phyloP scores from a whole-genome alignment of 2,329 filamentous ascomycete genomes.

The Calonectria honghensis region DNA sequence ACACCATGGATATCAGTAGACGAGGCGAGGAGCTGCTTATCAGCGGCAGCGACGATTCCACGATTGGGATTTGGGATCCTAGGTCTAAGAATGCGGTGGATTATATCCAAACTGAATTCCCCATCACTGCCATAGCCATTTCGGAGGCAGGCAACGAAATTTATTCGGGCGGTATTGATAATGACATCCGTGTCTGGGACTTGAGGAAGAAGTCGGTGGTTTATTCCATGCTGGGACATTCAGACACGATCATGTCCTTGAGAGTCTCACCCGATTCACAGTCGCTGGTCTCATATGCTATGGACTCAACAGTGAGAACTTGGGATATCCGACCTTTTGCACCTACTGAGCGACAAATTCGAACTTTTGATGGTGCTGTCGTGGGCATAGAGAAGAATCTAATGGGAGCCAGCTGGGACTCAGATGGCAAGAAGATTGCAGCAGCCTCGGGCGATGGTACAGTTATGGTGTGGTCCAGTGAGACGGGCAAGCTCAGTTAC shows the following conservation, averaged over 20 bases:
- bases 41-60: conserved; percentile 94
- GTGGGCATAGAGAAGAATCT: conserved; percentile 93
- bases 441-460: conserved; percentile 93
- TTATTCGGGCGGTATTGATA: conserved; percentile 95
- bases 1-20: conserved; percentile 90
- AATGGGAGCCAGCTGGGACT: conserved; percentile 92
- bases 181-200: conserved; percentile 98
- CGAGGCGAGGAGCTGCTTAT: conserved; percentile 93
- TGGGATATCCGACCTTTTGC: conserved; percentile 99
- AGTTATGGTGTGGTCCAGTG: conserved; percentile 91
- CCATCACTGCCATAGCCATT: conserved; percentile 92
- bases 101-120: conserved; percentile 92
- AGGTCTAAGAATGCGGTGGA: conserved; percentile 91
- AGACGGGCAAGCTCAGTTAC: conserved; percentile 92
- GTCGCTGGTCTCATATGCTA: conserved; percentile 90
- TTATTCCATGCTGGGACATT: conserved; percentile 92
- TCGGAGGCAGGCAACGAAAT: conserved; percentile 96
- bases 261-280: conserved; percentile 95
- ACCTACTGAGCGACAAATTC: conserved; percentile 87
- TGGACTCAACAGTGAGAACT: conserved; percentile 94
- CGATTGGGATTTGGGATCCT: conserved; percentile 96
- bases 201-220: conserved; percentile 91
- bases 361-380: conserved; percentile 94
- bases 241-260: conserved; percentile 93
- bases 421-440: conserved; percentile 88